Evolutionary conservation across 140 eudicot species (phyloP).

Genomic region (Oenanthe javanica): DNA sequence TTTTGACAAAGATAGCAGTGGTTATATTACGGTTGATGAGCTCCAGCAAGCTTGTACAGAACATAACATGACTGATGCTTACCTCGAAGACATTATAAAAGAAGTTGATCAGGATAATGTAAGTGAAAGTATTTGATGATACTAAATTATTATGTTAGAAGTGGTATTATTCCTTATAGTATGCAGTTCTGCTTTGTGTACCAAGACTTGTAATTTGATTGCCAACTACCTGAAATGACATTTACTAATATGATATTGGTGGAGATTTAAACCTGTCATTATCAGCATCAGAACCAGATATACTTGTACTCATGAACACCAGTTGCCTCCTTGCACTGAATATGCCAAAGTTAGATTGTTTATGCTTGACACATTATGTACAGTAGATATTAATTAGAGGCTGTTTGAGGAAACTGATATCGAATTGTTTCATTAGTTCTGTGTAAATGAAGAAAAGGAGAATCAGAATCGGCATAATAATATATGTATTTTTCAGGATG

Average conservation of each 20-base stretch:
- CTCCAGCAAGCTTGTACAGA: conserved; percentile 90
- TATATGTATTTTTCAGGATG: conserved; percentile 53
- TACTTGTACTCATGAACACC: background rate
- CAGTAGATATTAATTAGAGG: background rate
- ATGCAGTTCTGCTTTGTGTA: background rate
- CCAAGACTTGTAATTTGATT: background rate
- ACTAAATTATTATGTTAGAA: background rate
- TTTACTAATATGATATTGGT: background rate
- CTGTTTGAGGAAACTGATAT: background rate
- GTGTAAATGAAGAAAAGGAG: background rate
- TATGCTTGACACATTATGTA: background rate
- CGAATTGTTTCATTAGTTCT: background rate
- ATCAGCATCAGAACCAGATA: background rate
- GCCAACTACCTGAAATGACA: background rate
- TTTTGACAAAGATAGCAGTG: conserved; percentile 93
- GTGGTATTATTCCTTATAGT: background rate
- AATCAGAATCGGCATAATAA: background rate
- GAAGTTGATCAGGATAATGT: conserved; percentile 98
- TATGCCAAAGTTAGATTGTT: background rate
- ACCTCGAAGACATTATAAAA: conserved; percentile 76
- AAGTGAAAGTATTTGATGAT: conserved; percentile 13
- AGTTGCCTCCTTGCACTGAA: background rate
- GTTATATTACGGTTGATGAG: conserved; percentile 89
- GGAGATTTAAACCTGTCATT: background rate
- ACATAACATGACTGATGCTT: conserved; percentile 68